phyloP scores from a whole-genome alignment of 192 early-diverging fungal genomes.

The Phlyctochytrium arcticum region DNA sequence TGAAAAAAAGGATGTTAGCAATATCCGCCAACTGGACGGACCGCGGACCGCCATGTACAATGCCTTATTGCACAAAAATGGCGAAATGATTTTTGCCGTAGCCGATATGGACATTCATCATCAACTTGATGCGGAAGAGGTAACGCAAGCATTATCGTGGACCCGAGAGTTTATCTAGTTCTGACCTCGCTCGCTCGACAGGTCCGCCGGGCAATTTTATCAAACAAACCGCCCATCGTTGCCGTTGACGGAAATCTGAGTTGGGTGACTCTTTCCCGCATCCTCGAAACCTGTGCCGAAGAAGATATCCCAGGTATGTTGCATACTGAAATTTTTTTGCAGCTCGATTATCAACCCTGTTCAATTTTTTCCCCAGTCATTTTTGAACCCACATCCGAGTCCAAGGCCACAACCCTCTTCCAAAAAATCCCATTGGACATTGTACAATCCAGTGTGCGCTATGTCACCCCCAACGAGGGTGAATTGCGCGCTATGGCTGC shows the following conservation, averaged over 20 bases:
- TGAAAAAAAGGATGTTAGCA: too few species aligned
- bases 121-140: constrained; percentile 28
- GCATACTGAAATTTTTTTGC: not conserved
- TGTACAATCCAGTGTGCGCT: constrained; percentile 33
- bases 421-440: not conserved
- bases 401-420: constrained; percentile 64
- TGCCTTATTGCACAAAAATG: constrained; percentile 65
- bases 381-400: constrained; percentile 90
- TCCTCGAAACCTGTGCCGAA: constrained; percentile 29
- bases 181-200: too few species aligned
- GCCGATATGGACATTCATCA: constrained; percentile 91
- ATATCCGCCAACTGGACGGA: not conserved
- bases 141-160: too few species aligned
- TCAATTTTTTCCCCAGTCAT: constrained; percentile 29
- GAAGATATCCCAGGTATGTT: constrained; percentile 42
- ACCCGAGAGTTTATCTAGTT: too few species aligned
- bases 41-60: constrained; percentile 73
- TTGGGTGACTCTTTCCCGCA: constrained; percentile 35
- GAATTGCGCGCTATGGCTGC: constrained; percentile 66
- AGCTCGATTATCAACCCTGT: not conserved
- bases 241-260: constrained; percentile 76
- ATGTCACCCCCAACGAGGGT: constrained; percentile 68
- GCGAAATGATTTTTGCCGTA: constrained; percentile 73
- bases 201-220: too few species aligned
- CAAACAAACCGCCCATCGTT: constrained; percentile 46